phyloP scores from a whole-genome alignment of 2,329 filamentous ascomycete species.

The Fusarium transvaalense region DNA sequence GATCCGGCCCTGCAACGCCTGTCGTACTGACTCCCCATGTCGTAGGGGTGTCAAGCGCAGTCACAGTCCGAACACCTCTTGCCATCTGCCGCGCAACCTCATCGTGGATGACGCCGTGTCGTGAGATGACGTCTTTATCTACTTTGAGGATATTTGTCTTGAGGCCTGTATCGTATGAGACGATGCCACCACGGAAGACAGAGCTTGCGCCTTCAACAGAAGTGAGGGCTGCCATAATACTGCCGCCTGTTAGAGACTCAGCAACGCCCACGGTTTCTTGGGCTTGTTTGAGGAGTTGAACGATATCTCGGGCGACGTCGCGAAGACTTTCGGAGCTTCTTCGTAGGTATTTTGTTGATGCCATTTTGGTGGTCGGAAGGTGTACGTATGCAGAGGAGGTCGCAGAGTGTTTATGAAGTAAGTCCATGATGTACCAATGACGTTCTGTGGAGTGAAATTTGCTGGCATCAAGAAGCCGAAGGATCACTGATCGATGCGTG shows the following conservation, averaged over 20 bases:
- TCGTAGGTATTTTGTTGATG: background rate
- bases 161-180: conserved; percentile 50
- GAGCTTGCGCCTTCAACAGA: conserved; percentile 50
- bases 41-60: conserved; percentile 24
- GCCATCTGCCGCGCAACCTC: conserved; percentile 45
- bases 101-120: conserved; percentile 27
- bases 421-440: conserved; percentile 3
- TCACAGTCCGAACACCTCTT: conserved; percentile 18
- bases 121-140: conserved; percentile 18
- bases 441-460: background rate
- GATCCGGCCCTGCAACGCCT: conserved; percentile 24
- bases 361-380: conserved; percentile 5
- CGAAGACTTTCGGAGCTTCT: conserved; percentile 25
- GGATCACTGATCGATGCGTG: background rate
- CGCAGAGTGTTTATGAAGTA: no score
- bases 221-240: conserved; percentile 50
- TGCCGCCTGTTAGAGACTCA: conserved; percentile 52
- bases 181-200: conserved; percentile 52
- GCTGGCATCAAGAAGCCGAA: background rate
- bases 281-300: conserved; percentile 26
- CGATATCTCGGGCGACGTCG: conserved; percentile 34
- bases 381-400: no score
- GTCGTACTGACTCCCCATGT: conserved; percentile 42
- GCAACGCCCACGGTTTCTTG: conserved; percentile 49
- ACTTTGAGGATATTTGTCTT: conserved; percentile 48